Evolutionary conservation across 2,329 filamentous ascomycete genomes (phyloP).

Genomic region (Sarocladiaceae sp.): DNA sequence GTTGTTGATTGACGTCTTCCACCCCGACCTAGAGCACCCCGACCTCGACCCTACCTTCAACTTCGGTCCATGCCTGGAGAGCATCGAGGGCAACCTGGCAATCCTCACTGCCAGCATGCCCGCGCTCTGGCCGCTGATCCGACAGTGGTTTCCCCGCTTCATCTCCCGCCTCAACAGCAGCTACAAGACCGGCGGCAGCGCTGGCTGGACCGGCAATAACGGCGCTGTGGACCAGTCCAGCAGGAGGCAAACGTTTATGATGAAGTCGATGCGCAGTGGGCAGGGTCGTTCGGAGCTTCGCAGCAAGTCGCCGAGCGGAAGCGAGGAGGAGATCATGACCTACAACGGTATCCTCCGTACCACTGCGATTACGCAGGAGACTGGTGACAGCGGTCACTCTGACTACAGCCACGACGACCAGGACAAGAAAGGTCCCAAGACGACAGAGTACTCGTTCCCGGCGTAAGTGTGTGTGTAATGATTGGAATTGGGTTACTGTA

Average conservation of each 20-base stretch:
- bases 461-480: too few relatives aligned
- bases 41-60: conserved; percentile 22
- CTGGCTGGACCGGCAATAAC: conserved; percentile 15
- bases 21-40: conserved; percentile 15
- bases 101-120: conserved; percentile 28
- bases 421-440: neutral
- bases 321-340: conserved; percentile 34
- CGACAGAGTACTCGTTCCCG: too few relatives aligned
- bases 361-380: conserved; percentile 13
- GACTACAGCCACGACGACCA: neutral
- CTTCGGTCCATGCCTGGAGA: conserved; percentile 24
- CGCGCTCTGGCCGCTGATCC: conserved; percentile 27
- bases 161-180: conserved; percentile 14
- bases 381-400: neutral
- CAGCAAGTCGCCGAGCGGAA: conserved; percentile 25
- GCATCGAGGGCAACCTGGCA: conserved; percentile 28
- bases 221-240: conserved; percentile 14
- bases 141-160: conserved; percentile 24
- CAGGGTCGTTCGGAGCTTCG: conserved; percentile 22
- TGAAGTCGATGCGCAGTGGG: conserved; percentile 17
- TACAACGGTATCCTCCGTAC: conserved; percentile 33
- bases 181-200: conserved; percentile 12
- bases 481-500: too few relatives aligned
- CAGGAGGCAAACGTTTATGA: conserved; percentile 10
- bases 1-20: conserved; percentile 17